A percentile compares a stretch with the other conserved stretches of the same genome.
Evolutionary conservation across 495 filamentous ascomycete genomes (phyloP).

Genomic region (Chaetomidium leptoderma): DNA sequence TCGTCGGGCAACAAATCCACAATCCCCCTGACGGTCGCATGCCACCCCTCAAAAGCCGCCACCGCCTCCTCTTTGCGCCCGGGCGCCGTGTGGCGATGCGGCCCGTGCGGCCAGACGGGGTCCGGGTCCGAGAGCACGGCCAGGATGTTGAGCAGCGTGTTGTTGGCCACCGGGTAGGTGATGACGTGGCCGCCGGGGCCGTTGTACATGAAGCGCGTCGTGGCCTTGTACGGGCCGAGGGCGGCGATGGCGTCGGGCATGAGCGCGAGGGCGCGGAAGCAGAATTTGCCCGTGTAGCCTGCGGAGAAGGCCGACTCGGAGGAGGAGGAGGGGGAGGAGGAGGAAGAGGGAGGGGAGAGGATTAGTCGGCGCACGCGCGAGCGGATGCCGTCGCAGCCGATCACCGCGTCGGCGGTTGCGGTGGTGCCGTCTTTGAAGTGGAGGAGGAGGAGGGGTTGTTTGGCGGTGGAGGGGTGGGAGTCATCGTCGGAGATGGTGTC

Average conservation of each 20-base stretch:
- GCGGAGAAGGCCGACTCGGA: no score
- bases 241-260: constrained; percentile 33
- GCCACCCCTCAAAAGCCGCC: constrained; percentile 37
- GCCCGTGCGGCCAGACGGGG: constrained; percentile 30
- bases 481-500: constrained; percentile 9
- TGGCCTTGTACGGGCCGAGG: constrained; percentile 27
- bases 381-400: constrained; percentile 46
- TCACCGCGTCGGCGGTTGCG: constrained; percentile 35
- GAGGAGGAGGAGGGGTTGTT: constrained; percentile 28
- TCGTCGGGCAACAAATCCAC: constrained; percentile 41
- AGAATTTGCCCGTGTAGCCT: constrained; percentile 40
- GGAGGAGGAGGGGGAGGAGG: no score
- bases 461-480: constrained; percentile 5
- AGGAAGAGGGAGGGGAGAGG: constrained; percentile 17
- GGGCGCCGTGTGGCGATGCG: constrained; percentile 25
- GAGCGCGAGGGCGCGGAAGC: constrained; percentile 41
- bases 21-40: constrained; percentile 35
- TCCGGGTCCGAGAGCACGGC: constrained; percentile 36
- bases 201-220: constrained; percentile 42
- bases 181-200: constrained; percentile 38
- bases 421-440: constrained; percentile 35
- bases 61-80: constrained; percentile 33
- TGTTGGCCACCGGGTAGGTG: constrained; percentile 40
- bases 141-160: constrained; percentile 38
- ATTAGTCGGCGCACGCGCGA: constrained; percentile 39